Evolutionary conservation across 2,329 filamentous ascomycete genomes (phyloP), one percentile per base, ranked within the genome.

Genomic region (Fusarium sp.): DNA sequence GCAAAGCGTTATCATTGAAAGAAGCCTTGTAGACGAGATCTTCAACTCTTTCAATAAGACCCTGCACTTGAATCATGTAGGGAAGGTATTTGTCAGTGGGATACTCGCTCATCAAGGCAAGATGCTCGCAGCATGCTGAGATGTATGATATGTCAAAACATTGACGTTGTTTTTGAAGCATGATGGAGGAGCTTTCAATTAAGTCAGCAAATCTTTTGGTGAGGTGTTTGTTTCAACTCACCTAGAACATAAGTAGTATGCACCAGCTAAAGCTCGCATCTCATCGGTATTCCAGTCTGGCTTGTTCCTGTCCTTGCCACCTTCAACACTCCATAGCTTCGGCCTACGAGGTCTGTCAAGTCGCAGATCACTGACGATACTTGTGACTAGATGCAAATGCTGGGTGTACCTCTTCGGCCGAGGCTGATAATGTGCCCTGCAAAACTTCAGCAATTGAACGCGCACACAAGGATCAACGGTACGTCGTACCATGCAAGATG

Each of bases 371-470:
- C 69, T 72, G 2, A 78, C 58, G 2, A 79, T 79, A 15, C 77
- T 78, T 1, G 69, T 73, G 0, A 72, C 72, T 1, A 79, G 66
- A 28, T 75, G 73, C 0, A 79, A 36, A 38, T 77, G 71, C 11
- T 79, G 77, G 2, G 70, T 76, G 10, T 76, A 74, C 48, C 73
- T 68, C 10, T 72, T 72, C 0, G 75, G 72, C 5, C 74, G 68
- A 2, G 76, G 69, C 26, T 77, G 75, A 20, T 74, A 79, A 18
- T 79, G 77, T 13, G 75, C 77, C 77, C 77, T 78, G 24, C 4
- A 17, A 8, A 1, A 6, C 6, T 46, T 72, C 8, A 72, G 69
- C 17, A 17, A n/a, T 4, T 2, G 11, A 1, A 5, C 13, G 9
- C 28, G 28, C 7, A n/a, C 9, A 1, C 18, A 5, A 5, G 1